Conservation (phyloP, 495 filamentous ascomycete species). For the Mycothermus thermophilus region DNA sequence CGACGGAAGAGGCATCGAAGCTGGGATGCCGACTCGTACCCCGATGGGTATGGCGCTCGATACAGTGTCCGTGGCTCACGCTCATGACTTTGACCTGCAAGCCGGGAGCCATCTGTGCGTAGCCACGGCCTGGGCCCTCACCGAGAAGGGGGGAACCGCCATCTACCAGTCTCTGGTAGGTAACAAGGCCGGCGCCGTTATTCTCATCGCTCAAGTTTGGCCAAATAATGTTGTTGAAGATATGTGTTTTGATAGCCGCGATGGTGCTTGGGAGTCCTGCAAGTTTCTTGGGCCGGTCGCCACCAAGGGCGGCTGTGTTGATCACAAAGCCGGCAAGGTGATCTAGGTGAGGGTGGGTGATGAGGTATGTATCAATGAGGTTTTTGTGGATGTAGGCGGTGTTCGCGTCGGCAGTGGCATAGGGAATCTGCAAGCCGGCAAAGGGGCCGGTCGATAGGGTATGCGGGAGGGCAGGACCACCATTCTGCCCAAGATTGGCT, state of each 20-base stretch:
- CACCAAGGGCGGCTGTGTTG: conserved; percentile 75
- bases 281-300: conserved; percentile 60
- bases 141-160: conserved; percentile 74
- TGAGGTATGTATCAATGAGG: conserved; percentile 72
- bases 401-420: conserved; percentile 52
- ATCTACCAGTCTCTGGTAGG: conserved; percentile 75
- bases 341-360: conserved; percentile 91
- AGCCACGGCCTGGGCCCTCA: conserved; percentile 60
- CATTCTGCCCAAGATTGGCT: conserved; percentile 27
- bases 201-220: conserved; percentile 95
- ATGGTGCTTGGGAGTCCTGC: conserved; percentile 78
- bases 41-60: conserved; percentile 52
- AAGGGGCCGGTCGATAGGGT: conserved; percentile 48
- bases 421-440: conserved; percentile 52
- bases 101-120: conserved; percentile 73
- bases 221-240: conserved; percentile 98
- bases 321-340: conserved; percentile 84
- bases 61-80: conserved; percentile 80
- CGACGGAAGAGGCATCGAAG: conserved; percentile 18
- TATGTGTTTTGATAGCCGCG: conserved; percentile 74
- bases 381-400: conserved; percentile 62
- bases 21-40: conserved; percentile 34
- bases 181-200: conserved; percentile 80
- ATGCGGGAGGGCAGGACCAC: conserved; percentile 18
- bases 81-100: conserved; percentile 62